These are phyloP conservation scores for Podaxis mareebaensis DNA, from an alignment of 768 basidiomycete genomes.

Conservation along the genomic window DNA sequence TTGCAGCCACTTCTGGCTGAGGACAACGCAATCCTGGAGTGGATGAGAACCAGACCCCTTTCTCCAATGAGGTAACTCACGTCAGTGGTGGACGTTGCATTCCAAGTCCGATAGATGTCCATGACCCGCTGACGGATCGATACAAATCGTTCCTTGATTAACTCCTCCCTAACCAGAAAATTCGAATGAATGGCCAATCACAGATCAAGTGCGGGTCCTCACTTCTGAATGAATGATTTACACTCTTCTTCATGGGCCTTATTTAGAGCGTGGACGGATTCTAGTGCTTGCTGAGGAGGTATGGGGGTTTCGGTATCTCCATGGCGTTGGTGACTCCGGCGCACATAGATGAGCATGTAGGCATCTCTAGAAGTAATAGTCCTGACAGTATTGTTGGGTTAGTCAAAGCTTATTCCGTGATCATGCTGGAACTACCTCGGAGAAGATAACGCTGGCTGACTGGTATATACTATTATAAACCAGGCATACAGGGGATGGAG, in stretches of 20 bases:
- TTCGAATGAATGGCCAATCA: slow-evolving; percentile 1
- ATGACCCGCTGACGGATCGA: slow-evolving; percentile 53
- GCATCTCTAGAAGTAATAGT: slow-evolving; percentile 79
- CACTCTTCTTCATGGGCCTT: slow-evolving; percentile 53
- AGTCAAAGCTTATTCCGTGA: slow-evolving; percentile 4
- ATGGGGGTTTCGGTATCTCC: slow-evolving; percentile 26
- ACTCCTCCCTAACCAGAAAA: slow-evolving; percentile 39
- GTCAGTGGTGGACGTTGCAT: slow-evolving; percentile 43
- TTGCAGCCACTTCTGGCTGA: slow-evolving; percentile 61
- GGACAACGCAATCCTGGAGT: slow-evolving; percentile 52
- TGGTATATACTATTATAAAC: background rate
- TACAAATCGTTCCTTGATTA: slow-evolving; percentile 44
- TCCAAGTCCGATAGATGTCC: slow-evolving; percentile 67
- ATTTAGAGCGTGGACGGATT: slow-evolving; percentile 58
- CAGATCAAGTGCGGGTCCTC: slow-evolving; percentile 20
- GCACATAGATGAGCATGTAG: slow-evolving; percentile 92
- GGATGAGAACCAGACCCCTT: slow-evolving; percentile 15
- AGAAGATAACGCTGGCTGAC: background rate
- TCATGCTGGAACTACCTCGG: slow-evolving; percentile 5
- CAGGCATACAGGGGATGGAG: background rate
- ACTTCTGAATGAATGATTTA: slow-evolving; percentile 49
- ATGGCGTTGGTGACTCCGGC: slow-evolving; percentile 27
- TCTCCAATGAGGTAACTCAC: slow-evolving; percentile 31
- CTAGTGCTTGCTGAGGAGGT: slow-evolving; percentile 57
- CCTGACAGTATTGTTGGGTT: slow-evolving; percentile 26